Evolutionary conservation across 2,329 filamentous ascomycete genomes (phyloP), one percentile per base, ranked within the genome.

Genomic region (Keithomyces neogunnii): DNA sequence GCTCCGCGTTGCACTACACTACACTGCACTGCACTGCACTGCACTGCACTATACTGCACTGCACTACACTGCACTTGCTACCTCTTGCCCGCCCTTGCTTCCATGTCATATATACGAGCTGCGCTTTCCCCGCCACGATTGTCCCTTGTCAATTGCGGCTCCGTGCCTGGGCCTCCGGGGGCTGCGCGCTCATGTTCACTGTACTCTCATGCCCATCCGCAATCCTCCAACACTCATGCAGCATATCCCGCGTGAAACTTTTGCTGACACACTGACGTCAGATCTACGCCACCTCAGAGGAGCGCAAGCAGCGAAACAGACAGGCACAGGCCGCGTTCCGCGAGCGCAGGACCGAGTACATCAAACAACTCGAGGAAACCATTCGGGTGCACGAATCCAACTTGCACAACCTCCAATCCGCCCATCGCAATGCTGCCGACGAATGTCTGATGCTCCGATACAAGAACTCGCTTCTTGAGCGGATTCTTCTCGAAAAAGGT

Each of bases 201-300:
- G 19, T n/a, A 38, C 8, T 38, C 11, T n/a, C 11, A 38, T n/a
- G 11, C 10, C 11, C 36, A 13, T 38, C 19, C 5, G 11, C 11
- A 5, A n/a, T 38, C 5, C 11, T 38, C 11, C 36, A 38, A 13
- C 31, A 9, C 31, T 47, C 6, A 11, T 10, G 32, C 39, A 47
- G 36, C 50, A 49, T 32, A 32, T 28, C 38, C 8, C 4, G 19
- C 10, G 42, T 26, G 10, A 6, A 40, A 29, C 11, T n/a, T 29
- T 51, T 26, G 46, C 47, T 61, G 52, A 56, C 45, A 45, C 40
- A 47, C 54, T 48, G 30, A 38, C 39, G 42, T 53, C 60, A 96
- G 92, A 96, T 96, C 57, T 99, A 99, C 78, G 93, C 93, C 50
- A 99, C 93, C 36, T 97, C 93, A 9, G 93, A 99, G 70, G 93